Evolutionary conservation across 495 filamentous ascomycete species (phyloP), one percentile per base, ranked within the genome.

Genomic region (Penicillium bovifimosum): DNA sequence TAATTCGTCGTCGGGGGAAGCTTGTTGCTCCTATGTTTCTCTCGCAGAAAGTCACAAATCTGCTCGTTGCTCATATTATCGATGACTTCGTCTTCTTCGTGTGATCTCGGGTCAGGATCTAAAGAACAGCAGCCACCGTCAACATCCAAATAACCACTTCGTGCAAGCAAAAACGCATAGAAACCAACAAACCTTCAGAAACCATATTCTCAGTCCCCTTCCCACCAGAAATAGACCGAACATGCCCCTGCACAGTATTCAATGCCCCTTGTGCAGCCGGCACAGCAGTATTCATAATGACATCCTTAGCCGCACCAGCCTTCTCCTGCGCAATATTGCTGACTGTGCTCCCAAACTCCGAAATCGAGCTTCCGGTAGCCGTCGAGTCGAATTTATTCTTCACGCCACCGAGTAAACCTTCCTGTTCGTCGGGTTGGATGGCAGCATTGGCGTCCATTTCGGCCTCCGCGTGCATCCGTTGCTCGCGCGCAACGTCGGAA

Each of bases 371-470:
- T 0, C 53, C 45, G 16, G 32, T 11, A 13, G 43, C 44, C 2
- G 42, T 40, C 8, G 39, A 46, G 33, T 50, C 26, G 28, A 51
- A 1, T 9, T 54, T 54, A 4, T 60, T 11, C 27, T 55, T 57
- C 11, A 51, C 28, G 5, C 29, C 26, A 6, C 41, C 38, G 2
- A 58, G 33, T 28, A 48, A 16, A 31, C 50, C 50, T n/a, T 44
- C 41, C 11, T 39, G 29, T 3, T 8, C 26, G 3, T 50, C 48
- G 6, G 18, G 6, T 0, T 51, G 11, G 9, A 33, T 10, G 16
- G 29, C 38, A 17, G 45, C 13, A 38, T 52, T 47, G 26, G 6
- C 10, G 0, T 50, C 9, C 17, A 44, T n/a, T 13, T 38, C 47
- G 4, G 3, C 16, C 2, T 47, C 29, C 10, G 49, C 24, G 9